Percentiles rank a stretch among this genome's conserved stretches.
Conservation (phyloP, 2,329 filamentous ascomycete species). For the Gremmenia infestans region DNA sequence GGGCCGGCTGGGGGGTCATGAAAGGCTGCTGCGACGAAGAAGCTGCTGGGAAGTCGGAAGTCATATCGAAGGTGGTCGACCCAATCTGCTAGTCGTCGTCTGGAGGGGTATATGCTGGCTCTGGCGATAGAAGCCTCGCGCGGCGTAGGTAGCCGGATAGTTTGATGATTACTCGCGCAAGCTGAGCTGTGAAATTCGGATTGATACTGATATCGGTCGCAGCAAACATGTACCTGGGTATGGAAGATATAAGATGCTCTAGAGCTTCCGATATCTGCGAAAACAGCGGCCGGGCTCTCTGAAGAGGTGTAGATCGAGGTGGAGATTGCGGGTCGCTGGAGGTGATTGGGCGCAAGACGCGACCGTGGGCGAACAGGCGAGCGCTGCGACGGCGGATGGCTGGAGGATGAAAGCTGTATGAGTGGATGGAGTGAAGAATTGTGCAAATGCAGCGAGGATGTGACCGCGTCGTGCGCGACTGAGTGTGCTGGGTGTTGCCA, state of each 20-base stretch:
- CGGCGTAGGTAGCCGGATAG: conserved; percentile 12
- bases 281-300: background rate
- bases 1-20: conserved; percentile 26
- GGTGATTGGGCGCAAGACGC: conserved; percentile 21
- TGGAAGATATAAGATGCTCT: background rate
- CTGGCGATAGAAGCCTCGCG: conserved; percentile 5
- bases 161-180: conserved; percentile 13
- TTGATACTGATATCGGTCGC: background rate
- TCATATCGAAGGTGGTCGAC: conserved; percentile 19
- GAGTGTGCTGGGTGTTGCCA: conserved; percentile 12
- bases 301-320: background rate
- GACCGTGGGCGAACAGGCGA: conserved; percentile 18
- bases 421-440: conserved; percentile 2
- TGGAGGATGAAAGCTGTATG: conserved; percentile 2
- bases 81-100: conserved; percentile 14
- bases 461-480: conserved; percentile 21
- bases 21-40: conserved; percentile 29
- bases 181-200: background rate
- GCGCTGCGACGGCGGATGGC: conserved; percentile 8
- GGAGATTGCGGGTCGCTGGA: conserved; percentile 4
- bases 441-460: background rate
- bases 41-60: conserved; percentile 20
- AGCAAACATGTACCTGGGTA: background rate
- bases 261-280: conserved; percentile 5
- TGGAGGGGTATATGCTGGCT: conserved; percentile 6